Base-by-base conservation (phyloP, 139 green algal genomes). In the Spirogloea muscicola region DNA sequence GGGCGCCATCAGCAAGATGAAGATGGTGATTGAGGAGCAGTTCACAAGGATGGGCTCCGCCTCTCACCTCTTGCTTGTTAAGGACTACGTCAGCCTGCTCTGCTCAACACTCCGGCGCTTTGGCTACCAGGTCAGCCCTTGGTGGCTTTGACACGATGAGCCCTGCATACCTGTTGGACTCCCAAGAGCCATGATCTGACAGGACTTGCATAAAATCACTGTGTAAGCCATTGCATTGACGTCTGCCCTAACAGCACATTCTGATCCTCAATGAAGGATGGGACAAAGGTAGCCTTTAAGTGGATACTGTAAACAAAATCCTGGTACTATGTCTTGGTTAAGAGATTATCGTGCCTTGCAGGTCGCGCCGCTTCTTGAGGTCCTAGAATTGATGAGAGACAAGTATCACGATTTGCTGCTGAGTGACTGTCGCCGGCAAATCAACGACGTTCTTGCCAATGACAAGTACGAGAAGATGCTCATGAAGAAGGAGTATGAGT, bases 341-440 rank as follows among this genome's bases (percentile, higher is more conserved):
- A 21, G 21, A 55, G 21, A 31, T 55, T 21, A 21, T 21, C 46
- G 21, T 31, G 21, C 46, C 46, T 21, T 21, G 34, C 67, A 76
- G 67, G 72, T 80, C 41, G 34, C 65, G 34, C 62, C 72, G 36
- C 49, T 80, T 21, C 72, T 80, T 6, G 61, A 80, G 21, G 64
- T 80, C n/a, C 48, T 80, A 25, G 72, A 70, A 13, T 41, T 43
- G 16, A 80, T 67, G 64, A 21, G 72, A 2, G 72, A 80, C 48
- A 80, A 80, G 64, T 80, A 80, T 51, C 64, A 76, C 72, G 72
- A 80, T n/a, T 37, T 80, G 60, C 72, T 80, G 63, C 42, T 80
- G 60, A 16, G 39, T 40, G 72, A 80, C 25, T 43, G 60, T 34
- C 70, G 70, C 29, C 60, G 60, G 25, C 70, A 79, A 46, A 74